Evolutionary conservation across 192 early-diverging fungal genomes (phyloP).

Genomic region (Coemansia sp.): DNA sequence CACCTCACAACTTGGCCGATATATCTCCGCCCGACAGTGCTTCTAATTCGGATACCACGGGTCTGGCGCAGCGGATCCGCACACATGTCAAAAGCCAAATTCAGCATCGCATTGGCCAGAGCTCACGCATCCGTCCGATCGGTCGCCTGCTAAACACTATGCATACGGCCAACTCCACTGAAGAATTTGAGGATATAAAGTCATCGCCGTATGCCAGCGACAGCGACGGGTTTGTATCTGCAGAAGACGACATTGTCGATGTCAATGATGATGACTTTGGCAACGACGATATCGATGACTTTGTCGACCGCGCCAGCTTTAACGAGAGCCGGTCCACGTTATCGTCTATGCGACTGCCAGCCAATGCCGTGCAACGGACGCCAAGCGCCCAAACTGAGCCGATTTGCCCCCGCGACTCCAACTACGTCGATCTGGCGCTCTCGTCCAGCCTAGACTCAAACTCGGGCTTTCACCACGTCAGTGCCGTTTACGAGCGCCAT

Average conservation of each 20-base stretch:
- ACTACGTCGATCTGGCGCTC: constrained; percentile 44
- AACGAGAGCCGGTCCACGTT: background rate
- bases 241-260: constrained; percentile 35
- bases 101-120: constrained; percentile 24
- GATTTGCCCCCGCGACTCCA: constrained; percentile 8
- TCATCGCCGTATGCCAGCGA: constrained; percentile 32
- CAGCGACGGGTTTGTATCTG: constrained; percentile 53
- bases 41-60: background rate
- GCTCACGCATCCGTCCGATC: constrained; percentile 42
- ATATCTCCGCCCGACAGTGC: background rate
- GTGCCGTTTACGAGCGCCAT: constrained; percentile 39
- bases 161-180: constrained; percentile 5
- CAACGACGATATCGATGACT: constrained; percentile 3
- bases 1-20: background rate
- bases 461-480: constrained; percentile 51
- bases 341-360: constrained; percentile 29
- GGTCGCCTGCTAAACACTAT: constrained; percentile 28
- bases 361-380: constrained; percentile 22
- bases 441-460: constrained; percentile 49
- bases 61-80: constrained; percentile 41
- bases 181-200: constrained; percentile 36
- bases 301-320: constrained; percentile 10
- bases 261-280: background rate
- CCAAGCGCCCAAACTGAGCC: constrained; percentile 2
- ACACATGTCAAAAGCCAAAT: constrained; percentile 33